A percentile compares a stretch with the other conserved stretches of the same genome.
Conservation (phyloP, 1,284 basidiomycete genomes). For the Ceratorhiza oryzae-sativae region DNA sequence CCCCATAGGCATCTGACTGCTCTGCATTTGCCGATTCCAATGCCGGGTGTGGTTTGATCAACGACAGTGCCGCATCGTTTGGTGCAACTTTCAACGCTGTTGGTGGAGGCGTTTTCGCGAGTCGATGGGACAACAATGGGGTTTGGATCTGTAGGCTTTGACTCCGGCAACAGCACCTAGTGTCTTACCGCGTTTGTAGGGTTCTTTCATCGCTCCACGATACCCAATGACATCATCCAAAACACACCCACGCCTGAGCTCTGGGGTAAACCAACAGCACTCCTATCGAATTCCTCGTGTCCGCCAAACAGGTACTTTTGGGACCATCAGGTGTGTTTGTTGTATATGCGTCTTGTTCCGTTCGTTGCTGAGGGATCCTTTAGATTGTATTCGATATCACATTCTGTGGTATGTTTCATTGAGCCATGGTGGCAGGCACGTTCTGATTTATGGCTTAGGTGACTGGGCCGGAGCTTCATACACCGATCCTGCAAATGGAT, state of each 20-base stretch:
- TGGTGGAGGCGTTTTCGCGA: slow-evolving; percentile 78
- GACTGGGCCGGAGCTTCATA: slow-evolving; percentile 85
- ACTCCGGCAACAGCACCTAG: not conserved
- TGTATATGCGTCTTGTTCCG: slow-evolving; percentile 36
- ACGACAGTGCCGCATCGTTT: slow-evolving; percentile 74
- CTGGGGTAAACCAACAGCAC: slow-evolving; percentile 73
- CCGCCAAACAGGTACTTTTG: slow-evolving; percentile 65
- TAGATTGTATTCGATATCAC: slow-evolving; percentile 64
- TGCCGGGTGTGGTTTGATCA: slow-evolving; percentile 71
- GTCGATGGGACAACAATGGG: slow-evolving; percentile 77
- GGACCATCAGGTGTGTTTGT: slow-evolving; percentile 57
- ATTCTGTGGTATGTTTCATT: slow-evolving; percentile 62
- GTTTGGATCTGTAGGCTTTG: slow-evolving; percentile 69
- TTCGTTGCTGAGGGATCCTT: slow-evolving; percentile 1
- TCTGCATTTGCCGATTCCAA: slow-evolving; percentile 54
- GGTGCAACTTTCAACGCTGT: slow-evolving; percentile 72
- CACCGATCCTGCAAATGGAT: slow-evolving; percentile 62
- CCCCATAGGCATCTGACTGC: slow-evolving; percentile 50
- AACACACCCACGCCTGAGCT: slow-evolving; percentile 61
- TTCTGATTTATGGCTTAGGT: slow-evolving; percentile 47
- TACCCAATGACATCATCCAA: slow-evolving; percentile 68
- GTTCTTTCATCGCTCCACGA: slow-evolving; percentile 74
- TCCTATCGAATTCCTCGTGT: slow-evolving; percentile 62
- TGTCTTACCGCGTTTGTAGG: slow-evolving; percentile 52
- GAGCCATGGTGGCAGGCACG: not conserved